phyloP scores from a whole-genome alignment of 345 rosid genomes.

The Arabis alpina region DNA sequence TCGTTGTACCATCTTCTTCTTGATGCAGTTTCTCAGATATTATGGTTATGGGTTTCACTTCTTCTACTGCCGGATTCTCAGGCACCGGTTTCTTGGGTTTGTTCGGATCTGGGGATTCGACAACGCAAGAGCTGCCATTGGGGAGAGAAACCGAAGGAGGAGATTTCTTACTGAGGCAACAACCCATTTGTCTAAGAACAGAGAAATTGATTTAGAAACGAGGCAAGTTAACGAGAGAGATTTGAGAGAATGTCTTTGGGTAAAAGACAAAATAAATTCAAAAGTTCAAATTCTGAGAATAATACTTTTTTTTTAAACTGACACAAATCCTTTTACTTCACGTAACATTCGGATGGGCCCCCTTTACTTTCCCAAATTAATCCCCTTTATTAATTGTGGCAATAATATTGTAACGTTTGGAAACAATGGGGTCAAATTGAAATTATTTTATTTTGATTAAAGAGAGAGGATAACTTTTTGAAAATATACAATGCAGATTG shows the following conservation, averaged over 20 bases:
- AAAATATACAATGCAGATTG: not conserved
- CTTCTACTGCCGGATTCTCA: slow-evolving; percentile 8
- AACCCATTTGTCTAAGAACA: slow-evolving; percentile 49
- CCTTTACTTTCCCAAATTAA: not conserved
- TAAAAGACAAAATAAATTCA: not conserved
- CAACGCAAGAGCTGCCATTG: slow-evolving; percentile 5
- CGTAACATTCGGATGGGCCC: not conserved
- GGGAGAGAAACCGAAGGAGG: slow-evolving; percentile 19
- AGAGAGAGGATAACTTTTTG: not conserved
- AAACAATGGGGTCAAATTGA: not conserved
- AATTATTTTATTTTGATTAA: not conserved
- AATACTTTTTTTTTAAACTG: not conserved
- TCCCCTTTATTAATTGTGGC: not conserved
- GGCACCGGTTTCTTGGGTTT: slow-evolving; percentile 28
- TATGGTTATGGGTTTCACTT: not conserved
- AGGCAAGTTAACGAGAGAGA: not conserved
- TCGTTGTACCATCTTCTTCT: slow-evolving; percentile 30
- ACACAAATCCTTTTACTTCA: not conserved
- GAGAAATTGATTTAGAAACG: not conserved
- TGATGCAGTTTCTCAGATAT: slow-evolving; percentile 8
- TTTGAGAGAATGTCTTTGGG: not conserved
- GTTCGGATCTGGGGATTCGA: slow-evolving; percentile 12
- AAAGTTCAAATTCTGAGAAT: slow-evolving; percentile 27
- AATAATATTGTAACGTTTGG: not conserved
- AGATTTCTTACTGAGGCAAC: slow-evolving; percentile 64